phyloP scores from a whole-genome alignment of 78 protist genomes.

The Dictyostelium brefeldianum region DNA sequence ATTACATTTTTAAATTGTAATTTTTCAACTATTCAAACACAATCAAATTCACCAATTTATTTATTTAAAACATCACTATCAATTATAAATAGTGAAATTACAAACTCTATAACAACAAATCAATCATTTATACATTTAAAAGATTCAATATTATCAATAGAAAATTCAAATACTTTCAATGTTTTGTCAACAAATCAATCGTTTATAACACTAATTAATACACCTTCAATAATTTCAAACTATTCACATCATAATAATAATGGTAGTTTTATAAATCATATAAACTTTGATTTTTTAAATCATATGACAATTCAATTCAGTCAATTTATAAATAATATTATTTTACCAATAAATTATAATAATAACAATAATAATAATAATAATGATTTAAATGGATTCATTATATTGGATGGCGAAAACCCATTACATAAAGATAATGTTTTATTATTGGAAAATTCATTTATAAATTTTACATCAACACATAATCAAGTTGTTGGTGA shows the following conservation, averaged over 20 bases:
- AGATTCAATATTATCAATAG: background rate
- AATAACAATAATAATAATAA: background rate
- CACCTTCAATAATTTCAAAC: background rate
- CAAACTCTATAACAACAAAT: background rate
- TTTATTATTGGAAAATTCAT: background rate
- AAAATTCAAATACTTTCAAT: background rate
- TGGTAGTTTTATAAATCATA: slow-evolving; percentile 2
- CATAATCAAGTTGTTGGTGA: background rate
- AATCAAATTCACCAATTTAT: background rate
- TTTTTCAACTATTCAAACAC: background rate
- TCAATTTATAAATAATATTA: background rate
- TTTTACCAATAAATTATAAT: background rate
- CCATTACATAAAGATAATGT: background rate
- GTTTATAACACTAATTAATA: background rate
- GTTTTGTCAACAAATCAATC: background rate
- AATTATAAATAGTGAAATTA: background rate
- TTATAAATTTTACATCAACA: background rate
- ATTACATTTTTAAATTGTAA: background rate
- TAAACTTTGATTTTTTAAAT: background rate
- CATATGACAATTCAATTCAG: background rate
- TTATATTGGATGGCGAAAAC: background rate
- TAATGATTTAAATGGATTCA: background rate
- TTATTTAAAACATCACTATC: background rate
- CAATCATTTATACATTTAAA: background rate
- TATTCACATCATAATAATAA: background rate